phyloP scores from a whole-genome alignment of 2,329 filamentous ascomycete species.

The Pleurostoma richardsiae region DNA sequence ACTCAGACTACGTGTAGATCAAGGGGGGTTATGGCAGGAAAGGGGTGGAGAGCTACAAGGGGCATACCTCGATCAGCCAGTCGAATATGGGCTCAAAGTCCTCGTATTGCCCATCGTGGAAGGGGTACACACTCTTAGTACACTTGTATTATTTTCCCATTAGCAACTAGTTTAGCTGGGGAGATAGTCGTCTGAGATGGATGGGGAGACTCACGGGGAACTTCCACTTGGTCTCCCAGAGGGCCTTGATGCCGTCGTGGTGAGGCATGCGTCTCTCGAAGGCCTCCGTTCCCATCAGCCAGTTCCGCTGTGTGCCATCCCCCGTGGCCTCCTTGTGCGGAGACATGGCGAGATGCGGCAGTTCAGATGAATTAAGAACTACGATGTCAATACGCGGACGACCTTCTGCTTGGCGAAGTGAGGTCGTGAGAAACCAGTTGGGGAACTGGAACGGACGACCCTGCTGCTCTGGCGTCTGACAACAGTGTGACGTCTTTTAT shows the following conservation, averaged over 20 bases:
- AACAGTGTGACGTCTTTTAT: no score
- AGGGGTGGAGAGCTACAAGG: background rate
- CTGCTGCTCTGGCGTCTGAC: background rate
- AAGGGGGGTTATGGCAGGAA: constrained; percentile 1
- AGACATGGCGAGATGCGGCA: constrained; percentile 16
- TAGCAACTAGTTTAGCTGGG: background rate
- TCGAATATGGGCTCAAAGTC: constrained; percentile 68
- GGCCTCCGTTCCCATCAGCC: constrained; percentile 22
- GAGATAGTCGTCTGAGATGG: background rate
- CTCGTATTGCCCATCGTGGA: constrained; percentile 64
- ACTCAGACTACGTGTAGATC: background rate
- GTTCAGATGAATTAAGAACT: background rate
- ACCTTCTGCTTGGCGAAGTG: constrained; percentile 25
- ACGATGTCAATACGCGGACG: constrained; percentile 17
- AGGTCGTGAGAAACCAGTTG: constrained; percentile 10
- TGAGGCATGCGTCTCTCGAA: constrained; percentile 3
- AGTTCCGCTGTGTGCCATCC: constrained; percentile 9
- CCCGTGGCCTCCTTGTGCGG: constrained; percentile 14
- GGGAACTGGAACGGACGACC: background rate
- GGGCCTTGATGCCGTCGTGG: constrained; percentile 34
- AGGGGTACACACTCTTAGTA: constrained; percentile 62
- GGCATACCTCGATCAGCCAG: constrained; percentile 49
- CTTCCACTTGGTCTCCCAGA: constrained; percentile 78
- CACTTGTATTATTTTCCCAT: constrained; percentile 27
- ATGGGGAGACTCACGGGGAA: constrained; percentile 45